Evolutionary conservation across 495 filamentous ascomycete species (phyloP), one percentile per base, ranked within the genome.

Genomic region (Aspergillus saccharolyticus): DNA sequence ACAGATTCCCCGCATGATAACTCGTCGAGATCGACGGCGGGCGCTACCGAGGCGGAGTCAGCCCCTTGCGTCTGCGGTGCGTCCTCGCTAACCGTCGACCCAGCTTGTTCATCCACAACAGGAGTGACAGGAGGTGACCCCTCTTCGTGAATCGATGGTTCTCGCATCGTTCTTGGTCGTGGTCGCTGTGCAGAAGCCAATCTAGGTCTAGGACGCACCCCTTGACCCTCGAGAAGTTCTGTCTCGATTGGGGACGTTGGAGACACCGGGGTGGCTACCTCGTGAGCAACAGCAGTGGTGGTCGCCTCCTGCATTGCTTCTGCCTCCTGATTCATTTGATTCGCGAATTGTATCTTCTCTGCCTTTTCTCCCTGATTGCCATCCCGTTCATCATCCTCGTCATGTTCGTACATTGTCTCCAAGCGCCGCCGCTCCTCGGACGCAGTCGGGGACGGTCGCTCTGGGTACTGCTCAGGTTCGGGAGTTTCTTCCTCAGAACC

Each of bases 371-470:
- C 17, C 44, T 46, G 44, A 24, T 54, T 24, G 16, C 22, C 22
- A 16, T 65, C 56, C 18, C 60, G 65, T 20, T 69, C 67, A 25
- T 61, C 63, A 0, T 63, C 68, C 56, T 74, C 71, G 15, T 77
- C 74, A 54, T 71, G 66, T 55, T 76, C 75, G 49, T 75, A 74
- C 70, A 76, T 76, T 48, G 75, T 77, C 28, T 76, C 74, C 24
- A 76, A 60, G 5, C 66, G 66, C 52, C 52, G 58, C 46, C 66
- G 63, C 46, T 67, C 69, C 55, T 73, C 72, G 1, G 68, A 70
- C 14, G 69, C 33, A 12, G 62, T 72, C 8, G 67, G 66, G 15
- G 69, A 70, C 16, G 65, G 57, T 22, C 66, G 63, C 25, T 63
- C 62, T 39, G 47, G 39, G n/a, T 47, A 21, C 25, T 61, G 49